Evolutionary conservation across 345 rosid species (phyloP).

Genomic region (Salix udensis): DNA sequence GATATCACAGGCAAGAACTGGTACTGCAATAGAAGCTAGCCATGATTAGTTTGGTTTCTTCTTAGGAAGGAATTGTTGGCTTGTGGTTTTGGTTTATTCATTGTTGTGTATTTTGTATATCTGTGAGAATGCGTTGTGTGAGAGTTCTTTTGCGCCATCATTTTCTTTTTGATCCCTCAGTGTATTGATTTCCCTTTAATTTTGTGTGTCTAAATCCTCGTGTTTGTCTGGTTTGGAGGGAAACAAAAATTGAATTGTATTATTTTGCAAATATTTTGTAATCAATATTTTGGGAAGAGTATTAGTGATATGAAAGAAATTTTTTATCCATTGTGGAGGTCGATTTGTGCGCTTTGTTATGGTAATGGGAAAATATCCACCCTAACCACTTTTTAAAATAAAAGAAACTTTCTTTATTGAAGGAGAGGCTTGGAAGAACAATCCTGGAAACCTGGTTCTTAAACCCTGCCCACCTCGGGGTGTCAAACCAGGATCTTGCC

Average conservation of each 20-base stretch:
- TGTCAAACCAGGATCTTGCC: no score
- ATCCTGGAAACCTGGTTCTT: no score
- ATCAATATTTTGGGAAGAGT: constrained; percentile 15
- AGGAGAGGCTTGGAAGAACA: no score
- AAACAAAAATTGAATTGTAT: constrained; percentile 17
- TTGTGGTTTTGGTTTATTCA: constrained; percentile 23
- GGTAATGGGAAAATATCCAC: neutral
- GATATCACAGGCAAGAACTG: constrained; percentile 96
- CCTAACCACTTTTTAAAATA: no score
- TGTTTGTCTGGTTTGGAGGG: constrained; percentile 23
- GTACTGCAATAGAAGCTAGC: constrained; percentile 52
- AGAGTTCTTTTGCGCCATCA: constrained; percentile 6
- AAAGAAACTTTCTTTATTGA: no score
- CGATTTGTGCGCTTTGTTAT: neutral
- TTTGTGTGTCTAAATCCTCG: constrained; percentile 2
- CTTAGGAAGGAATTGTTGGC: constrained; percentile 14
- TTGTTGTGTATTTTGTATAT: constrained; percentile 50
- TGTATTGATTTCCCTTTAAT: neutral
- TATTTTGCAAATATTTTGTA: constrained; percentile 30
- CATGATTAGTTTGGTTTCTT: constrained; percentile 26
- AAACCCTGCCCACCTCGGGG: no score
- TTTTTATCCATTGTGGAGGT: neutral
- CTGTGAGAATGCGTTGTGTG: constrained; percentile 43
- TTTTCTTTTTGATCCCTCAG: neutral
- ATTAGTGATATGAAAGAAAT: neutral